Base-by-base conservation (phyloP, 106 monocot species). In the Acorus gramineus region DNA sequence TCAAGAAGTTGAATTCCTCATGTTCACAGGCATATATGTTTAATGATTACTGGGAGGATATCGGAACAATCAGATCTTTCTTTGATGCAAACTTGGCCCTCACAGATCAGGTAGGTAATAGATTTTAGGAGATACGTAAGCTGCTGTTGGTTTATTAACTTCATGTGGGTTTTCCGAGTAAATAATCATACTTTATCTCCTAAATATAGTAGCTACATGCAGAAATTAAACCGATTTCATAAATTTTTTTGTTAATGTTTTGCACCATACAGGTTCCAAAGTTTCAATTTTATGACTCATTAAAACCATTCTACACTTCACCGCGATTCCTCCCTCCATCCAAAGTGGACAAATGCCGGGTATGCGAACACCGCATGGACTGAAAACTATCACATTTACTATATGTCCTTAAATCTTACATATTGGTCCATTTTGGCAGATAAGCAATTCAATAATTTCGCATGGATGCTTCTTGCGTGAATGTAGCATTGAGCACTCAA, bases 41-140 rank as follows among this genome's bases (percentile, higher is more conserved):
- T 63, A 79, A 82, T 8, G 96, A 85, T 55, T 88, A 91, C 70
- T 96, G 96, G 96, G 91, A 85, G 73, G 96, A 96, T 42, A 87
- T 96, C 66, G 91, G 96, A 73, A 85, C 87, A 51, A 75, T 96
- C 12, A 91, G 70, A 68, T 80, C 87, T 47, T 98, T 91, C 69
- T 96, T 81, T 46, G 81, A 91, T 70, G 90, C 91, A 14, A 96
- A 96, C 65, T 75, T 96, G 73, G 86, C 96, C 42, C 85, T 91
- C 58, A 85, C 96, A 7, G 80, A 77, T 47, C 74, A 96, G 96
- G 91, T 96, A 69, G 8, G 59, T 67, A 28, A 28, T 28, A 28
- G 28, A 28, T 1, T 0, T 28, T 28, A 28, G 28, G 28, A 28
- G 28, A 28, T 28, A 28, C 28, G 1, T 28, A 1, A 28, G 28